phyloP scores from a whole-genome alignment of 2,329 filamentous ascomycete species.

The Balansia obtecta region DNA sequence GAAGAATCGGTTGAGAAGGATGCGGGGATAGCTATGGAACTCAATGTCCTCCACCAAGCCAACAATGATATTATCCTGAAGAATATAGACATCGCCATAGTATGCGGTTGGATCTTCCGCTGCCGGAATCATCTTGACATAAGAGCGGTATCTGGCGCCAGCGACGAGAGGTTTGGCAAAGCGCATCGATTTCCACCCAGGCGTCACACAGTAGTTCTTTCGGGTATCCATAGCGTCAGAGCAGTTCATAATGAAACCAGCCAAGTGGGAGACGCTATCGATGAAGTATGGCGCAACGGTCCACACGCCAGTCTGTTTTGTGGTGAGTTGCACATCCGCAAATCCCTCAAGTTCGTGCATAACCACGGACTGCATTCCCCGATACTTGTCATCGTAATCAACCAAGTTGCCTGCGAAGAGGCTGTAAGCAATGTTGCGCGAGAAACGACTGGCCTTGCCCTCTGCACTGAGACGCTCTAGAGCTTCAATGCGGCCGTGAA shows the following conservation, averaged over 20 bases:
- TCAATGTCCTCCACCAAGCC: conserved; percentile 43
- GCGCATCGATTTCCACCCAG: conserved; percentile 41
- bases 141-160: conserved; percentile 39
- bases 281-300: conserved; percentile 48
- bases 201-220: conserved; percentile 41
- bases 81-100: conserved; percentile 41
- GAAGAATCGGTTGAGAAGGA: conserved; percentile 53
- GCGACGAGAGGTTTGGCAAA: conserved; percentile 35
- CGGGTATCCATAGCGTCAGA: conserved; percentile 41
- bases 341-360: conserved; percentile 17
- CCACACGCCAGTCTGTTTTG: conserved; percentile 22
- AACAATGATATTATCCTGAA: conserved; percentile 37
- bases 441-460: conserved; percentile 7
- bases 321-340: conserved; percentile 30
- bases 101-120: conserved; percentile 28
- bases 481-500: conserved; percentile 47
- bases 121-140: conserved; percentile 44
- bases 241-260: conserved; percentile 47
- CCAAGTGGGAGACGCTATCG: conserved; percentile 45
- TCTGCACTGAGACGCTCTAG: conserved; percentile 23
- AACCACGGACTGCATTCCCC: conserved; percentile 46
- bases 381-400: conserved; percentile 40
- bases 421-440: not conserved
- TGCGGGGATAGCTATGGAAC: conserved; percentile 55
- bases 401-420: conserved; percentile 34